Evolutionary conservation across 257 asterid species (phyloP).

Genomic region (Thymus quinquecostatus): DNA sequence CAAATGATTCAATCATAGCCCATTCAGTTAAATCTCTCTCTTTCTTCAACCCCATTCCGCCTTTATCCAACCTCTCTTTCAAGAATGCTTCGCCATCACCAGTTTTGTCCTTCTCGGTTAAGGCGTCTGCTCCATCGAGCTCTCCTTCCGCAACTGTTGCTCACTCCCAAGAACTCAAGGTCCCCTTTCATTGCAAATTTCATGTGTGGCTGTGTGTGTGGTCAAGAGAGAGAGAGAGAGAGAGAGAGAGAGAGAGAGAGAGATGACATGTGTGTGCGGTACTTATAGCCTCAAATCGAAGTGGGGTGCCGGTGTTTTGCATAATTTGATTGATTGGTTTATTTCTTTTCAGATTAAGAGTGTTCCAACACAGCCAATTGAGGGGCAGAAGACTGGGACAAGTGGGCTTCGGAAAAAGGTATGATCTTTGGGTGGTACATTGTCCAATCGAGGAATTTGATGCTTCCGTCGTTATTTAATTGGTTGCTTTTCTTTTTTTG

Average conservation of each 20-base stretch:
- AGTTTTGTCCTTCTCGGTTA: conserved; percentile 32
- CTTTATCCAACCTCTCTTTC: conserved; percentile 38
- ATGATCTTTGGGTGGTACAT: conserved; percentile 24
- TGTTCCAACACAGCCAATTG: conserved; percentile 77
- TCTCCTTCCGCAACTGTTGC: conserved; percentile 59
- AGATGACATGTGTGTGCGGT: background rate
- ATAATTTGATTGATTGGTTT: conserved; percentile 5
- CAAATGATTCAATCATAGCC: conserved; percentile 23
- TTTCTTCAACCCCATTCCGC: conserved; percentile 41
- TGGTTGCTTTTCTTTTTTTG: conserved; percentile 23
- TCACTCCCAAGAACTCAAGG: conserved; percentile 69
- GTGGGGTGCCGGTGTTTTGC: conserved; percentile 9
- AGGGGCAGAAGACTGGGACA: conserved; percentile 97
- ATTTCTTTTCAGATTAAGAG: conserved; percentile 52
- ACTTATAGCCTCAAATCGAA: background rate
- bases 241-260: conserved; percentile 2
- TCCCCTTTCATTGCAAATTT: conserved; percentile 19
- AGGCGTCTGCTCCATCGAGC: conserved; percentile 55
- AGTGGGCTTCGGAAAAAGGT: conserved; percentile 98
- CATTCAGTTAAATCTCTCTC: conserved; percentile 37
- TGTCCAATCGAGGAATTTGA: conserved; percentile 13
- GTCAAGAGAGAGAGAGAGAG: background rate
- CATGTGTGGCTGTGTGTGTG: background rate
- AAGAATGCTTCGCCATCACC: conserved; percentile 30
- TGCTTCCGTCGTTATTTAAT: conserved; percentile 27